Evolutionary conservation across 1,284 basidiomycete species (phyloP), one percentile per base, ranked within the genome.

Genomic region (Agaricales sp.): DNA sequence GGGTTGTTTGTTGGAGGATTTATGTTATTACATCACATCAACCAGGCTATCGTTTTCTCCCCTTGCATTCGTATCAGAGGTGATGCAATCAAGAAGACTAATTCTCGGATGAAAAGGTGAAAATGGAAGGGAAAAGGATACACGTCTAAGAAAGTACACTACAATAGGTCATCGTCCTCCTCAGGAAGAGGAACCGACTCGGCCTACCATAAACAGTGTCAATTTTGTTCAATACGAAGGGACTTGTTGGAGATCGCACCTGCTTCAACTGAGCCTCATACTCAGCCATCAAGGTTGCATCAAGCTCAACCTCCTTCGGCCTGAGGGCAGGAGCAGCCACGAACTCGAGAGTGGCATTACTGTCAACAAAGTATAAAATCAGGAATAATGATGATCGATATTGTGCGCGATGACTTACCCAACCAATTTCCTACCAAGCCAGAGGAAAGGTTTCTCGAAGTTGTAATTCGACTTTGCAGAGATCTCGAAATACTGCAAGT

Each of bases 401-500:
- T 14, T 14, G 43, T 6, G 20, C 20, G 3, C 18, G 11, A 4
- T n/a, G 3, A 71, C 87, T 57, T 60, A 91, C 91, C 93, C 96
- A 58, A 95, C 92, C 54, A 99, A 78, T 77, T 99, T 99, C 72
- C 94, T 83, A 50, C 92, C 95, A 63, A 99, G 79, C 96, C 96
- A 99, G 56, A 99, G 81, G 92, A 99, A 99, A 46, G 96, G 96
- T 72, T 99, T 98, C 74, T 99, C 96, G 65, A 99, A 99, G 80
- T 99, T 99, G 74, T 99, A 99, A 80, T 99, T 99, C 49, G 92
- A 97, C 74, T 99, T 99, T 56, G 96, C 96, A 3, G 94, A 98
- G 63, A 99, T 99, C 66, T 99, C 96, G 67, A 95, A 99, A 79
- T 99, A 99, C 69, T 99, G 96, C 52, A 99, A 80, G 75, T 96